Conservation (phyloP, 140 eudicot species). For the Ambrosia hybrid region DNA sequence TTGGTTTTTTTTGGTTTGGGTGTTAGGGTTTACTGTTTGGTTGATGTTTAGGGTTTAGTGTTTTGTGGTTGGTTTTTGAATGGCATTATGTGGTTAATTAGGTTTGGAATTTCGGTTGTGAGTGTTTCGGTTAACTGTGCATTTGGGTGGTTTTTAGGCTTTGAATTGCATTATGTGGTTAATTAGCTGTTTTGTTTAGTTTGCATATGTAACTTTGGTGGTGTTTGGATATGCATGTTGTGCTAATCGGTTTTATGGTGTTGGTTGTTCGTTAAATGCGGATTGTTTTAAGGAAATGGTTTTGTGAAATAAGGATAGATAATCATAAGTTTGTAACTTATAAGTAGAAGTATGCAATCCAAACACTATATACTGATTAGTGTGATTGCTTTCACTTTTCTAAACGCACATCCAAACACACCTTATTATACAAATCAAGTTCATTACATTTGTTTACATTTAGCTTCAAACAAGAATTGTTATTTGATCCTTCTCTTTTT, state of each 20-base stretch:
- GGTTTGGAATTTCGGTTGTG: neutral
- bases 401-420: neutral
- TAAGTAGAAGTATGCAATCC: neutral
- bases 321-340: neutral
- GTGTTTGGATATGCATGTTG: neutral
- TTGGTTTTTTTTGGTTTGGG: conserved; percentile 1
- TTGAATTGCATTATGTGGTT: neutral
- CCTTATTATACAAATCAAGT: neutral
- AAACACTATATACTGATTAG: neutral
- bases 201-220: neutral
- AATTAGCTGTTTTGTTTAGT: neutral
- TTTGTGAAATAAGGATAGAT: conserved; percentile 1
- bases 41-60: neutral
- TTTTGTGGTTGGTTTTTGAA: neutral
- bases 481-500: neutral
- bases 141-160: conserved; percentile 21
- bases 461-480: neutral
- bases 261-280: neutral
- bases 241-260: neutral
- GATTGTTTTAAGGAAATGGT: conserved; percentile 9
- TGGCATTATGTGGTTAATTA: conserved; percentile 9
- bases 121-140: neutral
- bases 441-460: conserved; percentile 1
- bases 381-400: neutral
- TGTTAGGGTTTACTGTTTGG: conserved; percentile 17